These are phyloP conservation scores for Dipodascopsis tothii DNA, from an alignment of 805 yeast species.

Conservation along the genomic window DNA sequence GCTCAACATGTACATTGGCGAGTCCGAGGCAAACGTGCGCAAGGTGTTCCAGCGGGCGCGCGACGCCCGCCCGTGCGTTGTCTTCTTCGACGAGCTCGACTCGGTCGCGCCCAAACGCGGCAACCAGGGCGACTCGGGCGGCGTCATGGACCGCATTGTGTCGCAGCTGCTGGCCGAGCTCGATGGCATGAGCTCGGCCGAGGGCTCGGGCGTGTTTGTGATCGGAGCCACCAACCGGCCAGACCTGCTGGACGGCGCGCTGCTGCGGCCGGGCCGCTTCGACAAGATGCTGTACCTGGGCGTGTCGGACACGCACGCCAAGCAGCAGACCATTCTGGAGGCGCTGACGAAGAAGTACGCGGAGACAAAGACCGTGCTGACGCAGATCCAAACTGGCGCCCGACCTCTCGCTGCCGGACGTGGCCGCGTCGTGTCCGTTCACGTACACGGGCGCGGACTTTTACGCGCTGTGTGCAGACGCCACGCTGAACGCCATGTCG, in stretches of 20 bases:
- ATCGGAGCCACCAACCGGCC: constrained; percentile 99
- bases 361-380: too few relatives aligned
- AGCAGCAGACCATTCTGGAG: constrained; percentile 74
- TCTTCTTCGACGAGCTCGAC: constrained; percentile 94
- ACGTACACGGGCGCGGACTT: constrained; percentile 98
- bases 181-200: constrained; percentile 84
- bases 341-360: constrained; percentile 79
- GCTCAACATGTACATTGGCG: constrained; percentile 96
- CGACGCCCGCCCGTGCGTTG: constrained; percentile 95
- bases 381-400: constrained; percentile 40
- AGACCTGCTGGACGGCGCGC: constrained; percentile 87
- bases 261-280: constrained; percentile 68
- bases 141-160: constrained; percentile 97
- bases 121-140: constrained; percentile 97
- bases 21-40: constrained; percentile 94
- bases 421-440: constrained; percentile 71
- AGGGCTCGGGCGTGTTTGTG: constrained; percentile 85
- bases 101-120: constrained; percentile 98
- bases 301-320: constrained; percentile 81
- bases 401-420: constrained; percentile 47
- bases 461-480: constrained; percentile 90
- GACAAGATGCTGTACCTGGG: constrained; percentile 93
- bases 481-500: constrained; percentile 94
- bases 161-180: constrained; percentile 90
- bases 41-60: constrained; percentile 88